Base-by-base conservation (phyloP, 1,284 basidiomycete genomes). In the Ustilago tritici region DNA sequence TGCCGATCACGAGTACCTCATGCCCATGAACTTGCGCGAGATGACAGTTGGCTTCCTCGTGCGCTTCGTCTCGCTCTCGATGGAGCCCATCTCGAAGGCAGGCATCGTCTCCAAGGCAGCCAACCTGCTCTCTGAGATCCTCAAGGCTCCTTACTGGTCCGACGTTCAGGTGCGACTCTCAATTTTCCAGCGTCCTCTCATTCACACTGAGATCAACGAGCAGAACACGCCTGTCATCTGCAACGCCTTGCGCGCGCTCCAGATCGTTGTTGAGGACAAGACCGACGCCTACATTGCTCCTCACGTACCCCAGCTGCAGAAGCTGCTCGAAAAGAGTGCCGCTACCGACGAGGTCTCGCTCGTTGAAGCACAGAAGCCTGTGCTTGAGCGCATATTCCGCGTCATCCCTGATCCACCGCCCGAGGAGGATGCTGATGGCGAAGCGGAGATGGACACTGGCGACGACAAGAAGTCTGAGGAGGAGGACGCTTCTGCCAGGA, bases 11-110 rank as follows among this genome's bases (percentile, higher is more conserved):
- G 70, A 77, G 40, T 85, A 84, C 62, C 61, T 78, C 14, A 76
- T 82, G 67, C 79, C 84, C 2, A 63, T 72, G 65, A 79, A 78
- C 47, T 66, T 84, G 63, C 83, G 84, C 61, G 84, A 85, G 61
- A 76, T 83, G 92, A 92, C 71, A 92, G 97, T 98, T 74, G 95
- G 93, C 87, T 97, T 95, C 87, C 89, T 99, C 34, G 92, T 99
- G 28, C 92, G 95, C 59, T 90, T 98, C 61, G 92, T 90, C 32
- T 89, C 94, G n/a, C 89, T 91, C 28, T 89, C 91, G 6, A 89
- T 90, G 53, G 95, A 98, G 62, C 88, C 90, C 6, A 88, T 91
- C 32, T 88, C 90, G 15, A 90, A 90, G 64, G 89, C 88, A 28
- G 89, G 90, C 23, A 88, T 95, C 19, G 90, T 93, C 49, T 90